These are phyloP conservation scores for Syzygium jambos DNA, from an alignment of 345 rosid species.

Conservation along the genomic window DNA sequence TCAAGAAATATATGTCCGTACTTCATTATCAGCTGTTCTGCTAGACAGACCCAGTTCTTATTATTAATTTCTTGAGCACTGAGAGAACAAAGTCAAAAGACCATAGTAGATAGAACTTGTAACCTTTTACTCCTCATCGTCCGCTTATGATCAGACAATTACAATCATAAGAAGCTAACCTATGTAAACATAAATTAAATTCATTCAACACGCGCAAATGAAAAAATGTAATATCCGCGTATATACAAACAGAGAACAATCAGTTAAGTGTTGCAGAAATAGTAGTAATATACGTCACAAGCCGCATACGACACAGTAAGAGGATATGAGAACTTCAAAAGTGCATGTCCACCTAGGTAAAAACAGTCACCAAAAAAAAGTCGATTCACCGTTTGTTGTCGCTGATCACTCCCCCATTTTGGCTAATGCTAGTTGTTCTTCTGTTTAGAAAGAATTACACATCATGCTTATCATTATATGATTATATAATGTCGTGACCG, in stretches of 20 bases:
- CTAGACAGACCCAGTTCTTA: background rate
- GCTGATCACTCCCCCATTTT: background rate
- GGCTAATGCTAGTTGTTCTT: background rate
- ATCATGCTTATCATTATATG: background rate
- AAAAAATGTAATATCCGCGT: background rate
- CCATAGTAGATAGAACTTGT: background rate
- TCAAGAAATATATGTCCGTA: background rate
- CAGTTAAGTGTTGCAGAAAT: background rate
- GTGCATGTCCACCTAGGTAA: background rate
- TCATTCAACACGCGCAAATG: background rate
- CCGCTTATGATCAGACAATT: background rate
- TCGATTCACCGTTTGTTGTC: background rate
- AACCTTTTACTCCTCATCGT: background rate
- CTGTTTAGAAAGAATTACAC: background rate
- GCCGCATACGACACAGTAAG: background rate
- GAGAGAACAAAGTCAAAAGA: background rate
- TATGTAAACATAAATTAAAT: background rate
- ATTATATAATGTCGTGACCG: background rate
- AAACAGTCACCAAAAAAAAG: background rate
- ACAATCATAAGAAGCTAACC: background rate
- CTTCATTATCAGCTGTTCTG: background rate
- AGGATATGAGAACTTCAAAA: background rate
- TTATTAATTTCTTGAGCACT: background rate
- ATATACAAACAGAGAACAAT: background rate
- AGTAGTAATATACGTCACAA: background rate